Evolutionary conservation across 2,329 filamentous ascomycete species (phyloP).

Genomic region (Colletotrichum tofieldiae): DNA sequence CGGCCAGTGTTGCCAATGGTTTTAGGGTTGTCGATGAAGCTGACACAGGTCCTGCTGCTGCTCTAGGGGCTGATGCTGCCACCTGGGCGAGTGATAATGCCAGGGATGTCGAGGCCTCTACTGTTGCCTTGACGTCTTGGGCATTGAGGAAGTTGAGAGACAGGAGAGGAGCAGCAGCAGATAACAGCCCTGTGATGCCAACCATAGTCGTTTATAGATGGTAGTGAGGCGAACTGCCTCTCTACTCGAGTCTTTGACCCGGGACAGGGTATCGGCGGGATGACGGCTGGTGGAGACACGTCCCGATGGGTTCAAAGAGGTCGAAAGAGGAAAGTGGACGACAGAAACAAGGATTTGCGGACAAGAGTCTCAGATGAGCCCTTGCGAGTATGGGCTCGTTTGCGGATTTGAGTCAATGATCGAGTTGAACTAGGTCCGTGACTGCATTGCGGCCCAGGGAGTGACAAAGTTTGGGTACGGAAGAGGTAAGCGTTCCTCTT

Average conservation of each 20-base stretch:
- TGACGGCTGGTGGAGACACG: conserved; percentile 17
- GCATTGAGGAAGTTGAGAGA: conserved; percentile 5
- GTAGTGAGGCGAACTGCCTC: neutral
- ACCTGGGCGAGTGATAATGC: conserved; percentile 11
- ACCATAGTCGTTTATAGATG: conserved; percentile 19
- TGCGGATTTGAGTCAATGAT: conserved; percentile 10
- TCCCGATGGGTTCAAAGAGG: neutral
- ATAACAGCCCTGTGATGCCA: conserved; percentile 2
- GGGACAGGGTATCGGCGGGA: conserved; percentile 10
- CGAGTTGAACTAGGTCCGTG: neutral
- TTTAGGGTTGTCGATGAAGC: neutral
- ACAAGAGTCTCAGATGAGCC: conserved; percentile 15
- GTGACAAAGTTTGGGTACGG: neutral
- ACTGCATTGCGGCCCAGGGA: conserved; percentile 10
- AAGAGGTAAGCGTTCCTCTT: neutral
- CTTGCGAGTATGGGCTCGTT: conserved; percentile 4
- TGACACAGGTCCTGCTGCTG: neutral
- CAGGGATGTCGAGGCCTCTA: neutral
- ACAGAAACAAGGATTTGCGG: neutral
- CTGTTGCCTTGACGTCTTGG: neutral
- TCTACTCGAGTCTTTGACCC: neutral
- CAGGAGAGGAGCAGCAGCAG: conserved; percentile 16
- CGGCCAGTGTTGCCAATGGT: neutral
- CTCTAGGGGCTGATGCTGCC: neutral
- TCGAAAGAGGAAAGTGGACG: neutral